Base-by-base conservation (phyloP, 2,329 filamentous ascomycete species). In the Colletotrichum shisoi region DNA sequence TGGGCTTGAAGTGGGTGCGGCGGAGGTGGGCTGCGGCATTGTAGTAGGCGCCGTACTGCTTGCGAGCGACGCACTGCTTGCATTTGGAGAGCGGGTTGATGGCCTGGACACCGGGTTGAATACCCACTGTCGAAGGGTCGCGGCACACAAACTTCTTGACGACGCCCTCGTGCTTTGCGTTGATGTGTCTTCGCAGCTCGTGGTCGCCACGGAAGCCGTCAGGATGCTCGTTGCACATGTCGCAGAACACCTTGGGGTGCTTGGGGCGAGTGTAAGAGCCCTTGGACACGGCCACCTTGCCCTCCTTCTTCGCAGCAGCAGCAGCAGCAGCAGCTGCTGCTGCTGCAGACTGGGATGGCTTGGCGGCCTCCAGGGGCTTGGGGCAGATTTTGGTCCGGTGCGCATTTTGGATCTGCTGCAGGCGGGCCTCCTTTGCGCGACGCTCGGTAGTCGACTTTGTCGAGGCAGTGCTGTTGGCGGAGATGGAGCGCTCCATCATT, bases 11-110 rank as follows among this genome's bases (percentile, higher is more conserved):
- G 76, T 98, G 94, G 0, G 91, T 90, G 57, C 94, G 89, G 48
- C 94, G 87, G 9, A 98, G 84, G 76, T 98, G 94, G 0, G 93
- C 94, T 0, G 93, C 93, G 0, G 94, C 94, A 73, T 98, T 98
- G 80, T 98, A 97, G 79, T 97, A 95, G 17, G 91, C 92, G 3
- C 91, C 91, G 72, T 98, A 98, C 66, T 87, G 85, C 81, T 97
- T 97, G 62, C 85, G 80, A 51, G 85, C 84, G 56, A 84, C 85
- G 77, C 94, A 98, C 54, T 91, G 87, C 78, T 96, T 96, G 85
- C 94, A 97, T 71, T 91, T 90, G 57, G 83, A 82, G 40, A 98
- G 85, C 46, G 93, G 89, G 59, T 78, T 85, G 79, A 85, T 84
- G 77, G 79, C 87, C 75, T 72, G 83, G 72, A 77, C 85, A 80